Conservation (phyloP, 345 rosid species). For the Hibiscus tridactylites region DNA sequence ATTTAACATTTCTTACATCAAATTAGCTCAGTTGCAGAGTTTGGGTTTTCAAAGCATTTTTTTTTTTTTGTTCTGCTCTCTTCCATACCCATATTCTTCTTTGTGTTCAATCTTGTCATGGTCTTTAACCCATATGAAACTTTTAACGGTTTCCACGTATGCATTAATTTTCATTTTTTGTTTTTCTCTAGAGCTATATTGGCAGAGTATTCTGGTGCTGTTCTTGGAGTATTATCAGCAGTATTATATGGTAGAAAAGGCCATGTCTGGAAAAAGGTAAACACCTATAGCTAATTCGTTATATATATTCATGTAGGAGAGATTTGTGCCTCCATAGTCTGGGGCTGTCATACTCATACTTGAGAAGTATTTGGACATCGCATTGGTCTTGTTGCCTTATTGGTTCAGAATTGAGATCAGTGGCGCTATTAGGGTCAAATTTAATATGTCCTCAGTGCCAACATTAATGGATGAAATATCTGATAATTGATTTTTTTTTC, state of each 20-base stretch:
- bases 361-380: neutral
- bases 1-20: too few relatives aligned
- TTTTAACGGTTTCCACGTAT: neutral
- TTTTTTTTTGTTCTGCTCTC: too few relatives aligned
- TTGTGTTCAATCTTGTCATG: too few relatives aligned
- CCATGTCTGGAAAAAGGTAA: constrained; percentile 85
- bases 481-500: constrained; percentile 9
- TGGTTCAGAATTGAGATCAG: neutral
- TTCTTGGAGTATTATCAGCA: constrained; percentile 93
- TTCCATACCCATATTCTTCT: too few relatives aligned
- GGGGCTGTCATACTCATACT: neutral
- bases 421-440: neutral
- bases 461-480: neutral
- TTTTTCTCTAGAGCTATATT: constrained; percentile 56
- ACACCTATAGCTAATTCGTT: constrained; percentile 2
- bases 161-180: neutral
- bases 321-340: neutral
- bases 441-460: neutral
- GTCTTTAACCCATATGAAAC: too few relatives aligned
- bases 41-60: too few relatives aligned
- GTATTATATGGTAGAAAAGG: constrained; percentile 71
- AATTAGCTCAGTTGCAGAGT: too few relatives aligned
- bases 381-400: neutral
- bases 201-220: constrained; percentile 97
- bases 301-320: neutral